Base-by-base conservation (phyloP, 805 yeast genomes). In the Candida silvicultrix region DNA sequence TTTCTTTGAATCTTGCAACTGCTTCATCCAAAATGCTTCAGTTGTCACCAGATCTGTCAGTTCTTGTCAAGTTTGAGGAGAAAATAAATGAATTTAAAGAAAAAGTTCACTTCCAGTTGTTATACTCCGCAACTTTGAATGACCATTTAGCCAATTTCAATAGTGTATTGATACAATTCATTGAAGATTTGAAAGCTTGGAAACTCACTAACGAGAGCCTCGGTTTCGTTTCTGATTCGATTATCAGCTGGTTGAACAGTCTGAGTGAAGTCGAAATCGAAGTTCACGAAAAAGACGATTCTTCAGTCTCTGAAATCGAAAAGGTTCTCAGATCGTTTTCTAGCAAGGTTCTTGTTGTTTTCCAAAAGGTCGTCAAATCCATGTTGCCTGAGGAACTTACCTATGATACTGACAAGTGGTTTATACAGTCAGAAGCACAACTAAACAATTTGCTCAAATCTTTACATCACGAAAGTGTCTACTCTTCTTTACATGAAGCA, bases 361-460 rank as follows among this genome's bases (percentile, higher is more conserved):
- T 85, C 53, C 97, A 90, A 63, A 76, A 77, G 49, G 63, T 75
- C 20, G 45, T 55, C 18, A 45, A 52, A 43, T 10, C 40, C 15
- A 34, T 47, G 19, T 28, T 39, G 16, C 42, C 41, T 0, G 62
- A 51, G 2, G 43, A 53, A 2, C 54, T 78, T 2, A 51, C 63
- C 1, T 76, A 68, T 19, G 83, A 73, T 2, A 80, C 74, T 22
- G 90, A 85, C 48, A 69, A 71, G n/a, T 90, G 96, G 96, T 70
- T 88, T 29, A 61, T 69, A 4, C 45, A 56, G 1, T 52, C 80
- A 2, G 82, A 82, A 47, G 72, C 67, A 38, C 68, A 72, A 38
- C 53, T 78, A 4, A 57, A 63, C 19, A 63, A 62, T 16, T 64
- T 73, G 41, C 55, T 75, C 6, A 78, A 75, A 44, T 49, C 70